Base-by-base conservation (phyloP, 2,329 filamentous ascomycete species). In the Rhynchosporium secalis region DNA sequence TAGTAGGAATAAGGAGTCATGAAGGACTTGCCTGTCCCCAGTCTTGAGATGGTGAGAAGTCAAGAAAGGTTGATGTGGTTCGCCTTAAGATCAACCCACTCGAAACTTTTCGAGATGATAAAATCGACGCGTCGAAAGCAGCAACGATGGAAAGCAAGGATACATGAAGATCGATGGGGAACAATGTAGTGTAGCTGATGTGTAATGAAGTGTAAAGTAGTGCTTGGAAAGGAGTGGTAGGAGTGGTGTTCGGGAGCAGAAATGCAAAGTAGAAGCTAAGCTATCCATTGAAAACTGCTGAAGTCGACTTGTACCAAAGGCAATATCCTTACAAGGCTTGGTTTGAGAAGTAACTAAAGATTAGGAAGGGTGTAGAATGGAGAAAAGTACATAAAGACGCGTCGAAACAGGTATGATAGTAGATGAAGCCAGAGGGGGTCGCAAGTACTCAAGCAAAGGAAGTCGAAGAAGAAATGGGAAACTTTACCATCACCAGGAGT, bases 401-500 rank as follows among this genome's bases (percentile, higher is more conserved):
- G 51, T 54, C 60, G 55, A 38, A 26, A 31, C 4, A 15, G n/a
- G 26, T 6, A 13, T 28, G 7, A 20, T 15, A 29, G 56, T 13
- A 15, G 31, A 45, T 36, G 52, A 45, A 38, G 41, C 52, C 20
- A 33, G 15, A n/a, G 43, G 1, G 28, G 28, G 28, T 15, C 12
- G n/a, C 12, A 28, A 12, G 60, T 26, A 38, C 36, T n/a, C 15
- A 43, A 52, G 40, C 15, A 31, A 13, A 46, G n/a, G 15, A 12
- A 26, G 55, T 12, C n/a, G 56, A 45, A 40, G 43, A 38, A 26
- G n/a, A 13, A 48, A 56, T 28, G 20, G 20, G 51, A 51, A 48
- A 61, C 67, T 13, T 13, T 65, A 71, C 69, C 70, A 62, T 68
- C 61, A 56, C 61, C 52, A 26, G 65, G 66, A 46, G 68, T 68